phyloP scores from a whole-genome alignment of 768 basidiomycete genomes.

The Termitomyces sp. region DNA sequence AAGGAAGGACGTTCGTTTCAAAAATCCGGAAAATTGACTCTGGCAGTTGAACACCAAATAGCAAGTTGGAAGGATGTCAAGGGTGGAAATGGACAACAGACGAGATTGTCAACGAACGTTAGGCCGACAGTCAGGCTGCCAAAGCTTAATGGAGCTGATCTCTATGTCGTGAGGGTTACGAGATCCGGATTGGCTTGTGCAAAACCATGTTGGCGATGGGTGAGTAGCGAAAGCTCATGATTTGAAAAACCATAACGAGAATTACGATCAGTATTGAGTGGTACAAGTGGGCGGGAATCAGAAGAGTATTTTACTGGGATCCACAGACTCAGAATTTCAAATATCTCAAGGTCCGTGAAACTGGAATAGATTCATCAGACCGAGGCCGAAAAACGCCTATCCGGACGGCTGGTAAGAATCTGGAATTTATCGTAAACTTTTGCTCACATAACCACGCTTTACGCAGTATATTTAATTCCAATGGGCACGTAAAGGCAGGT shows the following conservation, averaged over 20 bases:
- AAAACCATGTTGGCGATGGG: conserved; percentile 50
- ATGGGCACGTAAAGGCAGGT: neutral
- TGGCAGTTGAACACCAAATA: neutral
- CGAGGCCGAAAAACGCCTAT: conserved; percentile 36
- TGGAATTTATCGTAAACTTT: neutral
- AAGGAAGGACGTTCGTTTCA: neutral
- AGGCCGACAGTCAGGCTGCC: conserved; percentile 19
- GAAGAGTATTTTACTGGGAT: conserved; percentile 51
- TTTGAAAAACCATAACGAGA: neutral
- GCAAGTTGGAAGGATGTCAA: neutral
- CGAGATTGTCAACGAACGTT: neutral
- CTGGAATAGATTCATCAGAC: conserved; percentile 36
- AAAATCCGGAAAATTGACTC: neutral
- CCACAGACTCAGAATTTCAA: conserved; percentile 26
- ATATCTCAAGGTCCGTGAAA: conserved; percentile 39
- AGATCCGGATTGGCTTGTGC: conserved; percentile 45
- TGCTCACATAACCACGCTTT: neutral
- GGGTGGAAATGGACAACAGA: neutral
- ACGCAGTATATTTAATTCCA: neutral
- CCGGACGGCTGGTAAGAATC: conserved; percentile 14
- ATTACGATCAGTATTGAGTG: conserved; percentile 35
- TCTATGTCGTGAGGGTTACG: conserved; percentile 47
- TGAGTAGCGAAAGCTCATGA: conserved; percentile 4
- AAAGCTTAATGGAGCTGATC: conserved; percentile 44
- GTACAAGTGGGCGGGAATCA: conserved; percentile 54